Conservation (phyloP, 345 rosid species). For the Brassica cretica region DNA sequence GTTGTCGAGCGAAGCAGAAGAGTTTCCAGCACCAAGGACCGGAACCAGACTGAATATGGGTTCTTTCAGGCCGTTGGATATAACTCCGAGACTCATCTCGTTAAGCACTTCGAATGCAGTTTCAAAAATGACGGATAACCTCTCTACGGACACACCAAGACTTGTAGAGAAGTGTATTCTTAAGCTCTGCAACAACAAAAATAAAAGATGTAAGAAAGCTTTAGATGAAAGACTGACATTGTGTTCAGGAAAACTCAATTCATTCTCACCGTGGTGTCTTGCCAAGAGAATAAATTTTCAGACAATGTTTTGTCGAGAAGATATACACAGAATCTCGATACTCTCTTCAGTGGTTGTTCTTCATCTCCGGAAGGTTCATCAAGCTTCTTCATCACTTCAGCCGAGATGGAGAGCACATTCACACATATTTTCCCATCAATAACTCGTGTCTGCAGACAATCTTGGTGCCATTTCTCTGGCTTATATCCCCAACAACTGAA, state of each 20-base stretch:
- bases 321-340: slow-evolving; percentile 67
- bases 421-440: slow-evolving; percentile 56
- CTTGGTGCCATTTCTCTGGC: slow-evolving; percentile 79
- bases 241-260: slow-evolving; percentile 5
- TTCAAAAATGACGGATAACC: slow-evolving; percentile 42
- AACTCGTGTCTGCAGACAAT: slow-evolving; percentile 68
- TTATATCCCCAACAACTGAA: slow-evolving; percentile 53
- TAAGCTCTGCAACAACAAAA: slow-evolving; percentile 52
- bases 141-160: slow-evolving; percentile 45
- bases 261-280: slow-evolving; percentile 61
- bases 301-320: slow-evolving; percentile 65
- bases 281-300: slow-evolving; percentile 69
- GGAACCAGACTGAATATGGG: slow-evolving; percentile 67
- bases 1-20: slow-evolving; percentile 55
- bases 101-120: slow-evolving; percentile 52
- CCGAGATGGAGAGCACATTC: slow-evolving; percentile 51
- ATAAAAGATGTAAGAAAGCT: slow-evolving; percentile 11
- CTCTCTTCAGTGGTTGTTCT: slow-evolving; percentile 46
- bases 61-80: slow-evolving; percentile 34
- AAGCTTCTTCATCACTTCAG: slow-evolving; percentile 47
- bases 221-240: slow-evolving; percentile 9
- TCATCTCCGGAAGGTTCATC: slow-evolving; percentile 32
- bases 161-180: slow-evolving; percentile 62
- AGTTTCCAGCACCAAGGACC: slow-evolving; percentile 62
- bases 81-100: slow-evolving; percentile 36